Evolutionary conservation across 1,284 basidiomycete genomes (phyloP), one percentile per base, ranked within the genome.

Genomic region (Ceratobasidium theobromae): DNA sequence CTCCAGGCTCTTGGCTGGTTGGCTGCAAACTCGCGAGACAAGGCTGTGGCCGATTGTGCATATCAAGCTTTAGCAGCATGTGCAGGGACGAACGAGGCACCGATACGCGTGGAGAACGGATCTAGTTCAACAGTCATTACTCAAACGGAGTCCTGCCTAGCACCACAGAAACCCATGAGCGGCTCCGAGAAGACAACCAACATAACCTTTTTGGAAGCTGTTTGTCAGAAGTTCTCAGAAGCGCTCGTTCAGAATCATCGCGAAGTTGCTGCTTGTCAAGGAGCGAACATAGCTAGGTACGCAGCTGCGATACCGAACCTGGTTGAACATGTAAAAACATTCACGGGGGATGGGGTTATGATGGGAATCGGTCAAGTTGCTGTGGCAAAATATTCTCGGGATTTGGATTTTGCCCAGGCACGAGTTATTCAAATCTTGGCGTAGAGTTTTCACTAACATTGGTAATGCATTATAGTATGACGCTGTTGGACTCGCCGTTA

Each of bases 251-350:
- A 55, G 4, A 55, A 41, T 9, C 53, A 41, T 28, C 53, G 53
- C 11, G 53, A 55, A 18, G 53, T 55, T 27, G 40, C 38, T 2
- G 53, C 53, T 21, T 55, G 53, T 18, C 16, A 27, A n/a, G 53
- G 53, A 41, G 6, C 38, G 8, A 55, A 55, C 21, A 8, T 55
- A 18, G 53, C 53, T 18, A 55, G 53, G 41, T 55, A 55, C 43
- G 53, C 53, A 3, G 53, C 35, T 8, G 53, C 53, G 5, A 9
- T 55, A 12, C 53, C 53, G n/a, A 16, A 35, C 2, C 40, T 55
- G 3, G 53, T 40, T 1, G 16, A 35, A 40, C 40, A 55, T 18
- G 16, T 55, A 2, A 40, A 55, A 38, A n/a, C 21, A 2, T 28
- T 55, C 53, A 40, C 38, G 32, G 30, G 18, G 18, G n/a, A 27